A percentile compares a stretch with the other conserved stretches of the same genome.
These are phyloP conservation scores for Malbranchea cinnamomea DNA, from an alignment of 2,329 filamentous ascomycete genomes.

Conservation along the genomic window DNA sequence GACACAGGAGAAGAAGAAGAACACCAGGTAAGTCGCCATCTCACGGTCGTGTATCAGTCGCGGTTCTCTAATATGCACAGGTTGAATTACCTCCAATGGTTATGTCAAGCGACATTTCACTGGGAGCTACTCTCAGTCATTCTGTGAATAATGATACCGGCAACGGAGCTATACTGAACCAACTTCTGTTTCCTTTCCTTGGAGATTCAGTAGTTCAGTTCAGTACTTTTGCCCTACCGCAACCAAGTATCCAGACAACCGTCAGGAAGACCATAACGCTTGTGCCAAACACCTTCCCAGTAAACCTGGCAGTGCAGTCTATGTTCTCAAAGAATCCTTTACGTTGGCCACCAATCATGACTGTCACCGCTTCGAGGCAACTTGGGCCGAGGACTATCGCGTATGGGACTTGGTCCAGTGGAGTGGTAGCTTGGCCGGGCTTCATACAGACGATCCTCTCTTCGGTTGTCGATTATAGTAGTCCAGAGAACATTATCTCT, in stretches of 20 bases:
- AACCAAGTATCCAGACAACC: conserved; percentile 16
- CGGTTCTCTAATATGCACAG: conserved; percentile 13
- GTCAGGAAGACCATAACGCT: conserved; percentile 18
- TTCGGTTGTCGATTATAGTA: too few relatives aligned
- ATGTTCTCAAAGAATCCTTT: conserved; percentile 17
- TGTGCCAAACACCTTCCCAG: conserved; percentile 19
- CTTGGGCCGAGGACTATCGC: conserved; percentile 18
- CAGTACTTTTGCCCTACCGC: conserved; percentile 19
- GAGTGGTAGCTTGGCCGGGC: conserved; percentile 21
- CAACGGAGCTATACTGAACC: conserved; percentile 12
- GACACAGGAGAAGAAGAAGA: conserved; percentile 15
- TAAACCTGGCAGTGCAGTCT: conserved; percentile 18
- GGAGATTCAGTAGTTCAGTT: conserved; percentile 17
- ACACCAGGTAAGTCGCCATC: conserved; percentile 14
- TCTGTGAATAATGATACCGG: conserved; percentile 15
- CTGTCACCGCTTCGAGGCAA: conserved; percentile 18
- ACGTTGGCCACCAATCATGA: conserved; percentile 17
- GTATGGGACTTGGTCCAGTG: conserved; percentile 23
- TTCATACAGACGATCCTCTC: conserved; percentile 13
- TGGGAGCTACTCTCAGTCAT: conserved; percentile 20
- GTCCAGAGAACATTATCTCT: too few relatives aligned
- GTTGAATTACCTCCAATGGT: conserved; percentile 17
- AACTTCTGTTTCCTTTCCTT: conserved; percentile 16
- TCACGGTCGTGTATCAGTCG: neutral
- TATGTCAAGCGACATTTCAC: conserved; percentile 15